Base-by-base conservation (phyloP, 2,329 filamentous ascomycete genomes). In the Arthrobotrys musiformis region DNA sequence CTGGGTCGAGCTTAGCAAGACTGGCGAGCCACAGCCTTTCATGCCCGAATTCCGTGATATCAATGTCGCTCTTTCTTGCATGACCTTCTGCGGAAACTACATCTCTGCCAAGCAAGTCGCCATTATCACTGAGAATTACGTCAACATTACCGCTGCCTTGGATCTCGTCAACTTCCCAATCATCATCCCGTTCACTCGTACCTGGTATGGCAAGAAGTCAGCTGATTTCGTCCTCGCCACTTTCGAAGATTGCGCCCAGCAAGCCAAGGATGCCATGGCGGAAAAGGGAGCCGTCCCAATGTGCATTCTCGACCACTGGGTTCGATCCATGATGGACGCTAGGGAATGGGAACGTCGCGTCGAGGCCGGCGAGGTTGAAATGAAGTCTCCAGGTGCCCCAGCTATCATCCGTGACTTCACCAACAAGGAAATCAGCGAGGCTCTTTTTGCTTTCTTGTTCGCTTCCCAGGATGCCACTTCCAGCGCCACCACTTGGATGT, bases 91-190 rank as follows among this genome's bases (percentile, higher is more conserved):
- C 79, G 95, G 95, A 46, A 90, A 97, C 86, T 98, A 98, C 86
- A 94, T 97, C 84, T 90, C 91, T 52, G 92, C 97, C 75, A 92
- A 93, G 83, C 90, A 92, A 58, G 90, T 98, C 82, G 94, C 96
- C 88, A 94, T 92, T 86, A 95, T 98, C 79, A 92, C 94, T 78
- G 92, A 97, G 84, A 94, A 98, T 85, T 99, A 97, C 86, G 98
- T 97, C 85, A 89, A 94, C 79, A 97, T 98, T 83, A 98, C 95
- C 13, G 94, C 92, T 72, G 95, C 95, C 22, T 89, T 98, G 80
- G 95, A 99, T 85, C 89, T 98, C 54, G 95, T 99, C 87, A 98
- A 98, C 87, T 97, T 98, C 86, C 94, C 95, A 75, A 92, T 98
- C 85, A 97, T 98, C 83, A 85, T 98, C 44, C 94, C 94, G 42